Percentiles rank a stretch among this genome's conserved stretches.
These are phyloP conservation scores for Syzygium jambos DNA, from an alignment of 345 rosid species.

Conservation along the genomic window DNA sequence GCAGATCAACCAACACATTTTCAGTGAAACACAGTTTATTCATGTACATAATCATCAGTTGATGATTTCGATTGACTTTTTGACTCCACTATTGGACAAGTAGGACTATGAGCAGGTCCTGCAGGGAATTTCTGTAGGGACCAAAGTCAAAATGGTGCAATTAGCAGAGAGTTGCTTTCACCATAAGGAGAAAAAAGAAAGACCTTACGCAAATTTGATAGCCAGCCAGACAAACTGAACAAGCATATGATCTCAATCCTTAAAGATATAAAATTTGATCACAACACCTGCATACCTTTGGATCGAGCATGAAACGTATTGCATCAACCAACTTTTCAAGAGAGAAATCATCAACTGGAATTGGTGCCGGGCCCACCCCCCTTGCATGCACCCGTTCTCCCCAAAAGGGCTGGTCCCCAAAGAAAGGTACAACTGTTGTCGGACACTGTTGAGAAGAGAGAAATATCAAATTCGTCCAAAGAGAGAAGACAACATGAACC, in stretches of 20 bases:
- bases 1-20: not conserved
- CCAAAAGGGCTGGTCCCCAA: slow-evolving; percentile 63
- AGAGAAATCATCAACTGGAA: slow-evolving; percentile 39
- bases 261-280: not conserved
- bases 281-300: slow-evolving; percentile 16
- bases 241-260: not conserved
- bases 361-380: slow-evolving; percentile 49
- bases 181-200: not conserved
- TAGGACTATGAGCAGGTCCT: not conserved
- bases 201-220: not conserved
- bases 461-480: not conserved
- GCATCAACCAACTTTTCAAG: slow-evolving; percentile 42
- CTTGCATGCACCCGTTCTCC: slow-evolving; percentile 48
- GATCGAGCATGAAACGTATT: slow-evolving; percentile 40
- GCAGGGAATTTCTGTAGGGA: not conserved
- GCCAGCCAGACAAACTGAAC: not conserved
- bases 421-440: slow-evolving; percentile 49
- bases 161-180: not conserved
- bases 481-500: not conserved
- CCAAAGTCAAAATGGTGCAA: not conserved
- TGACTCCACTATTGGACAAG: not conserved
- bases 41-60: not conserved
- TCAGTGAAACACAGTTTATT: not conserved
- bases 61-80: not conserved
- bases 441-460: slow-evolving; percentile 30